Evolutionary conservation across 768 basidiomycete species (phyloP).

Genomic region (Leccinum incarnatum): DNA sequence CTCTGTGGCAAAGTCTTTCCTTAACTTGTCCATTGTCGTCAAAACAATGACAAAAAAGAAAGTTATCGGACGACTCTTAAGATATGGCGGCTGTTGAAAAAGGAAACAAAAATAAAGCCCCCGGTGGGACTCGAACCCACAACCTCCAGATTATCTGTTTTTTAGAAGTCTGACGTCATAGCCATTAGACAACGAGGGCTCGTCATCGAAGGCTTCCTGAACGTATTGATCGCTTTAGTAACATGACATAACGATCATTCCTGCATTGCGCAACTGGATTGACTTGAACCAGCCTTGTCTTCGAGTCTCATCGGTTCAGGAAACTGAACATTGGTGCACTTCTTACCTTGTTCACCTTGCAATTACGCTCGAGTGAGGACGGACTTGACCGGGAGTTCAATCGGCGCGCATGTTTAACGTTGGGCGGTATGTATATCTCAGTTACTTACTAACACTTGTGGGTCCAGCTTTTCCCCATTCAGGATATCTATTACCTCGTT

Average conservation of each 20-base stretch:
- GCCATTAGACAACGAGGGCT: constrained; percentile 86
- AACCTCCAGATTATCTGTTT: constrained; percentile 80
- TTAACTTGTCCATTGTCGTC: not conserved
- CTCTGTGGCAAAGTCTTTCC: not conserved
- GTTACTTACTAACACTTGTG: too few relatives aligned
- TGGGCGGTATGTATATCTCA: not conserved
- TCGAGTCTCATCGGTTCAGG: not conserved
- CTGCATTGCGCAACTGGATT: not conserved
- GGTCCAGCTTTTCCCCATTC: not conserved
- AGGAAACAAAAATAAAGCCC: constrained; percentile 43
- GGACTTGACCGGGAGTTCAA: not conserved
- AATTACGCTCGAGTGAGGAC: too few relatives aligned
- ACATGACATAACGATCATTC: not conserved
- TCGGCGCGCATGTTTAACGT: not conserved
- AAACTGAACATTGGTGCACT: not conserved
- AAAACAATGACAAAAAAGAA: constrained; percentile 1
- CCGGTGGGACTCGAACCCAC: constrained; percentile 85
- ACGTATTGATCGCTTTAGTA: not conserved
- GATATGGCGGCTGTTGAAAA: not conserved
- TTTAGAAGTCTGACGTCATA: constrained; percentile 87
- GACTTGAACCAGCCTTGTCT: not conserved
- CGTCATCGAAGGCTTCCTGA: not conserved
- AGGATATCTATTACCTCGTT: not conserved
- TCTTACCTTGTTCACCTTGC: not conserved
- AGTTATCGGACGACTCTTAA: not conserved